phyloP scores from a whole-genome alignment of 2,329 filamentous ascomycete genomes.

The Blastomyces emzantsi region DNA sequence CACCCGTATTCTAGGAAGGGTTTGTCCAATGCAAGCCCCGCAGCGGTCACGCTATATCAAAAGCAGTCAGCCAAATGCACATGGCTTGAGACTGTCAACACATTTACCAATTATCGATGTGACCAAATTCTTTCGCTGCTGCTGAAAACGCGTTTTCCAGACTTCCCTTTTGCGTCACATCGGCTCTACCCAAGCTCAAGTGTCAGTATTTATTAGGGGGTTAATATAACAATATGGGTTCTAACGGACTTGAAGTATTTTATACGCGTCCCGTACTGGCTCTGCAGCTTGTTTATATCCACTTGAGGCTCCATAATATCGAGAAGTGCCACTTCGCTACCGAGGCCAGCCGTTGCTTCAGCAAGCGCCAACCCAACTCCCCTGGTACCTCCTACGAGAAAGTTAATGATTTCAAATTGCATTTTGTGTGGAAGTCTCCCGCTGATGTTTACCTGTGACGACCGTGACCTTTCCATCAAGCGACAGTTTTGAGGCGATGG shows the following conservation, averaged over 20 bases:
- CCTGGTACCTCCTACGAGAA: conserved; percentile 2
- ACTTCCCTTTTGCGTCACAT: conserved; percentile 5
- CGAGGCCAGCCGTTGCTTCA: conserved; percentile 4
- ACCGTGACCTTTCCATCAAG: conserved; percentile 1
- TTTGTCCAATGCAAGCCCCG: conserved; percentile 37
- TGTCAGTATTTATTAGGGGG: neutral
- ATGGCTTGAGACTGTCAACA: neutral
- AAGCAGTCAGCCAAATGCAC: neutral
- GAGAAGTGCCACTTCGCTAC: conserved; percentile 3
- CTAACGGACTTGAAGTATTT: conserved; percentile 5
- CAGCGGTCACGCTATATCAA: conserved; percentile 5
- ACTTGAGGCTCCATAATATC: conserved; percentile 8
- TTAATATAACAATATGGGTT: neutral
- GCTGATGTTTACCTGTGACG: neutral
- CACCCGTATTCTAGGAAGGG: conserved; percentile 39
- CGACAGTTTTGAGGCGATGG: neutral
- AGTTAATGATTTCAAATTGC: neutral
- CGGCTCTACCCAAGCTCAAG: neutral
- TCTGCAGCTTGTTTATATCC: conserved; percentile 7
- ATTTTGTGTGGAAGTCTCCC: neutral
- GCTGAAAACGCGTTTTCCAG: conserved; percentile 4
- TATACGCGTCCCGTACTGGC: neutral
- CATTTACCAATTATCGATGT: conserved; percentile 7
- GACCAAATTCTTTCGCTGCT: conserved; percentile 6
- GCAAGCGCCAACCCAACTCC: conserved; percentile 7